Percentiles rank a stretch among this genome's conserved stretches.
Conservation (phyloP, 805 yeast species). For the Schwanniomyces pseudopolymorphus region DNA sequence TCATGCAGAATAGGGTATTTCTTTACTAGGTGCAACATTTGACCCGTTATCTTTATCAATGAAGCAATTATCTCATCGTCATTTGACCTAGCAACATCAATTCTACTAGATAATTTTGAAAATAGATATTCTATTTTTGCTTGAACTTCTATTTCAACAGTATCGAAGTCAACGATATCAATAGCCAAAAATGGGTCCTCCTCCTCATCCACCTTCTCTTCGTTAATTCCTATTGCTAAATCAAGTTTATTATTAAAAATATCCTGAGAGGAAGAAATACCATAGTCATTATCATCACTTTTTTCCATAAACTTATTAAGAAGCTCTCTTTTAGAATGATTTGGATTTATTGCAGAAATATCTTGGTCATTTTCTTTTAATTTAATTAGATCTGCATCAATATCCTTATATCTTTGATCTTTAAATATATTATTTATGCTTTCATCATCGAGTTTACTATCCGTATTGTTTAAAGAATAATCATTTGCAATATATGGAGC, state of each 20-base stretch:
- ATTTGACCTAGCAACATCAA: conserved; percentile 28
- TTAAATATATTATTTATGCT: conserved; percentile 39
- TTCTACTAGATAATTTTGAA: conserved; percentile 29
- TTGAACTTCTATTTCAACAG: conserved; percentile 41
- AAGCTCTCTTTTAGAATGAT: conserved; percentile 25
- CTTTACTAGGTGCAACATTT: conserved; percentile 36
- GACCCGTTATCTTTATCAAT: conserved; percentile 34
- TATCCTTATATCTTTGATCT: conserved; percentile 2
- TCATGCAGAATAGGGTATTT: conserved; percentile 42
- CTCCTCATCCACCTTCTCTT: conserved; percentile 17
- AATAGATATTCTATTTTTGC: conserved; percentile 38
- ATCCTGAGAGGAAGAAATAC: conserved; percentile 2
- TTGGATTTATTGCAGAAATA: neutral
- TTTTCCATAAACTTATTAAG: conserved; percentile 30
- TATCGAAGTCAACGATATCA: conserved; percentile 39
- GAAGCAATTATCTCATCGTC: conserved; percentile 29
- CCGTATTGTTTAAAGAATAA: too few relatives aligned
- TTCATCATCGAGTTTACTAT: conserved; percentile 18
- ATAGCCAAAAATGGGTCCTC: conserved; percentile 39
- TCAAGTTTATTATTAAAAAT: neutral
- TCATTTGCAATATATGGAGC: conserved; percentile 1
- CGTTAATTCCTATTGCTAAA: neutral
- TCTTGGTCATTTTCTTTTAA: conserved; percentile 9
- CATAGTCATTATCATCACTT: conserved; percentile 16
- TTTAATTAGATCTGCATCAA: conserved; percentile 7